A percentile compares a stretch with the other conserved stretches of the same genome.
phyloP scores from a whole-genome alignment of 1,284 basidiomycete genomes.

The Athelia psychrophila region DNA sequence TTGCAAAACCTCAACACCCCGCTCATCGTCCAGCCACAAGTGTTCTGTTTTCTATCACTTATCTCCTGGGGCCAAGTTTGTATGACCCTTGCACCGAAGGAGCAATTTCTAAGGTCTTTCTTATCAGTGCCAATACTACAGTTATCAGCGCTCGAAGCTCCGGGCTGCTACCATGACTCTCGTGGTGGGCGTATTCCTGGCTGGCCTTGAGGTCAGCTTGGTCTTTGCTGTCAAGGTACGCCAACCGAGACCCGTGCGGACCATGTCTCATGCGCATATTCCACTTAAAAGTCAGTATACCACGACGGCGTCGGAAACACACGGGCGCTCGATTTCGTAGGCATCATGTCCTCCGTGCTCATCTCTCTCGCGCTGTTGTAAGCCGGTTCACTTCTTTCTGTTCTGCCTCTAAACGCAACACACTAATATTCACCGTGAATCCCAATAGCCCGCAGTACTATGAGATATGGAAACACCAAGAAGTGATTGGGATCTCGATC shows the following conservation, averaged over 20 bases:
- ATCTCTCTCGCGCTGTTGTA: conserved; percentile 62
- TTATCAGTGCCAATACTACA: conserved; percentile 69
- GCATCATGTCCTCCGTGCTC: conserved; percentile 60
- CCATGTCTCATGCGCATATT: not conserved
- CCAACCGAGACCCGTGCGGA: too few relatives aligned
- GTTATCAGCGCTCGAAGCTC: conserved; percentile 24
- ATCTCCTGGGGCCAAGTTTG: conserved; percentile 65
- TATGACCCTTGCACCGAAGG: not conserved
- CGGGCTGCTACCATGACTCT: conserved; percentile 22
- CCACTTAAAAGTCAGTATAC: conserved; percentile 16
- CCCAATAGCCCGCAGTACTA: conserved; percentile 55
- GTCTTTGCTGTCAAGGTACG: conserved; percentile 50
- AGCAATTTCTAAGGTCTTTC: conserved; percentile 8
- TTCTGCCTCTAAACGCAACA: conserved; percentile 2
- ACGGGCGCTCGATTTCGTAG: conserved; percentile 57
- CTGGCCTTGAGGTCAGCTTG: conserved; percentile 58
- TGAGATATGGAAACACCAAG: conserved; percentile 68
- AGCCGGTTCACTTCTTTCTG: too few relatives aligned
- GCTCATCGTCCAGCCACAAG: conserved; percentile 72
- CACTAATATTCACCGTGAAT: not conserved
- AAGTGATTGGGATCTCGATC: conserved; percentile 75
- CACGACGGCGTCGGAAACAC: conserved; percentile 36
- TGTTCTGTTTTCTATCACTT: conserved; percentile 61
- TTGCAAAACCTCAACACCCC: conserved; percentile 72
- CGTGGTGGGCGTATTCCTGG: conserved; percentile 40